A percentile compares a stretch with the other conserved stretches of the same genome.
These are phyloP conservation scores for Ophiostoma himal-ulmi DNA, from an alignment of 2,329 filamentous ascomycete genomes.

Conservation along the genomic window DNA sequence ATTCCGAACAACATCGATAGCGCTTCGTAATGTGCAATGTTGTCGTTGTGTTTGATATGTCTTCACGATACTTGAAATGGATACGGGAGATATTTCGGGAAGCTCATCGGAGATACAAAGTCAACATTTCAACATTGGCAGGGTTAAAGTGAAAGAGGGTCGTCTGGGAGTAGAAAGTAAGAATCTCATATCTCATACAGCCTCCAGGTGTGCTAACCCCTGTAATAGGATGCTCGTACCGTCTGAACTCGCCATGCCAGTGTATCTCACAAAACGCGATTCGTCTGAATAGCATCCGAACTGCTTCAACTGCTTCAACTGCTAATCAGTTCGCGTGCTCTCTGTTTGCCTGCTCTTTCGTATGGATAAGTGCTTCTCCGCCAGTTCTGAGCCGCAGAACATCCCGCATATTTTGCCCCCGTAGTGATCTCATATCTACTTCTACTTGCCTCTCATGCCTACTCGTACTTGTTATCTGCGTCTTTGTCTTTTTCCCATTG, in stretches of 20 bases:
- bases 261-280: conserved; percentile 8
- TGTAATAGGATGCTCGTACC: not conserved
- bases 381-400: not conserved
- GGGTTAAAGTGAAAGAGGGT: not conserved
- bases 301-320: no score
- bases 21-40: not conserved
- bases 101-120: not conserved
- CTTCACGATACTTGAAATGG: not conserved
- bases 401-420: not conserved
- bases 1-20: not conserved
- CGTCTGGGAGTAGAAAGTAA: no score
- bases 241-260: not conserved
- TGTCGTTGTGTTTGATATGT: not conserved
- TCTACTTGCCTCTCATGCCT: not conserved
- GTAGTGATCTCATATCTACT: not conserved
- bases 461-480: not conserved
- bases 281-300: not conserved
- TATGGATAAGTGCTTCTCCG: conserved; percentile 7
- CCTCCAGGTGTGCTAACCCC: no score
- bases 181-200: no score
- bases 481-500: not conserved
- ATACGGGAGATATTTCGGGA: not conserved
- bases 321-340: not conserved
- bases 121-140: not conserved
- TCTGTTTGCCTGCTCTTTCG: not conserved